Conservation (phyloP, 2,329 filamentous ascomycete species). For the Neofusicoccum sp. region DNA sequence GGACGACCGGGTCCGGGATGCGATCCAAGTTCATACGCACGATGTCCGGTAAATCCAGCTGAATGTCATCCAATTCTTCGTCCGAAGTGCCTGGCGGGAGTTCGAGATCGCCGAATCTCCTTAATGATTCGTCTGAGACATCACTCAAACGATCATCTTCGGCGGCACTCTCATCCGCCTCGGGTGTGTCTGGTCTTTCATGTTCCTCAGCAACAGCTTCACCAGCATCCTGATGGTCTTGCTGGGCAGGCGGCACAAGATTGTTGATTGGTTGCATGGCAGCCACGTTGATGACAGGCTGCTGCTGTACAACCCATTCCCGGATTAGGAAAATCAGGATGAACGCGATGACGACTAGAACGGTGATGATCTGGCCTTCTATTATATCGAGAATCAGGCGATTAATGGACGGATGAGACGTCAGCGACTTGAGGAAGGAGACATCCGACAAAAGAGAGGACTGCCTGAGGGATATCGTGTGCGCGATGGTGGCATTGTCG, state of each 20-base stretch:
- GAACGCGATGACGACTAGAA: conserved; percentile 89
- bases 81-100: background rate
- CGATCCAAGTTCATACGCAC: background rate
- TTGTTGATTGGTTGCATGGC: conserved; percentile 36
- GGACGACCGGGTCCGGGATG: conserved; percentile 5
- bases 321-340: conserved; percentile 96
- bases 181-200: conserved; percentile 21
- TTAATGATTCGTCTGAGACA: conserved; percentile 1
- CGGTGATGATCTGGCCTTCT: conserved; percentile 91
- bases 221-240: conserved; percentile 26
- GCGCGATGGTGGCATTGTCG: conserved; percentile 31
- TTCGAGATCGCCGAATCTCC: background rate
- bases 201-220: conserved; percentile 27
- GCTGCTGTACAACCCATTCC: conserved; percentile 98
- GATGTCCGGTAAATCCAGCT: background rate
- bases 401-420: conserved; percentile 72
- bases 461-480: conserved; percentile 26
- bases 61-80: background rate
- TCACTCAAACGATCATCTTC: conserved; percentile 12
- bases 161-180: conserved; percentile 15
- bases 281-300: conserved; percentile 84
- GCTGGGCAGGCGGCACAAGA: conserved; percentile 25
- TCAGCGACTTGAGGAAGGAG: conserved; percentile 58
- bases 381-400: conserved; percentile 78
- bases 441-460: conserved; percentile 59